These are phyloP conservation scores for Paspalum notatum DNA, from an alignment of 176 grass and related monocot species.

Conservation along the genomic window DNA sequence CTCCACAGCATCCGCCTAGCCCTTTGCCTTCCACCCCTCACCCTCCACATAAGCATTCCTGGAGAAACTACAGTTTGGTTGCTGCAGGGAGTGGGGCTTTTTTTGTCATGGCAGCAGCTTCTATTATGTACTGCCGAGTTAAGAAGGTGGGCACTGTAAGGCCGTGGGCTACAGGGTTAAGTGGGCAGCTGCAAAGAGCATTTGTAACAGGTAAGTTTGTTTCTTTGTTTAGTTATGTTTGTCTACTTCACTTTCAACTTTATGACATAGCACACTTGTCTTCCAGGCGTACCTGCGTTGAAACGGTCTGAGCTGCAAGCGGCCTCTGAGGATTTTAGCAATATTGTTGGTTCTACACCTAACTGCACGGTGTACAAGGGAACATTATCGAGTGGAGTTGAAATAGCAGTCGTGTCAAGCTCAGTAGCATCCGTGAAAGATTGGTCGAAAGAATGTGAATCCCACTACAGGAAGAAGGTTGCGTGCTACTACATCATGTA, in stretches of 20 bases:
- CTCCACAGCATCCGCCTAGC: not conserved
- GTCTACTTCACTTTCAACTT: slow-evolving; percentile 25
- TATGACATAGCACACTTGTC: slow-evolving; percentile 23
- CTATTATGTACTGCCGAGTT: slow-evolving; percentile 45
- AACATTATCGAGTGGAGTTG: slow-evolving; percentile 81
- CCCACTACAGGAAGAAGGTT: slow-evolving; percentile 84
- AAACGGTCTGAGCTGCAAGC: slow-evolving; percentile 65
- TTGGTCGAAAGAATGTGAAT: slow-evolving; percentile 83
- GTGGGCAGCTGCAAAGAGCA: slow-evolving; percentile 68
- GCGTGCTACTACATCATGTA: not conserved
- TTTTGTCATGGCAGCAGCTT: slow-evolving; percentile 39
- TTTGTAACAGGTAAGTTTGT: slow-evolving; percentile 70
- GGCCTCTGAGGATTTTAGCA: slow-evolving; percentile 88
- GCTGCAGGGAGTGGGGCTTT: slow-evolving; percentile 40
- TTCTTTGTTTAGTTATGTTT: not conserved
- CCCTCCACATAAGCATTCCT: slow-evolving; percentile 20
- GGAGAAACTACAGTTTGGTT: slow-evolving; percentile 25
- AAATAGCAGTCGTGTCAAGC: slow-evolving; percentile 70
- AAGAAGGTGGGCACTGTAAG: slow-evolving; percentile 60
- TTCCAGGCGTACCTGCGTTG: slow-evolving; percentile 67
- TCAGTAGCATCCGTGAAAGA: slow-evolving; percentile 43
- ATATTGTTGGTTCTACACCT: slow-evolving; percentile 60
- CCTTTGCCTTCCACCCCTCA: slow-evolving; percentile 26
- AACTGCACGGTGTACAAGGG: slow-evolving; percentile 74
- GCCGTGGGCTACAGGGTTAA: slow-evolving; percentile 83